These are phyloP conservation scores for Pyricularia grisea DNA, from an alignment of 2,329 filamentous ascomycete species.

Conservation along the genomic window DNA sequence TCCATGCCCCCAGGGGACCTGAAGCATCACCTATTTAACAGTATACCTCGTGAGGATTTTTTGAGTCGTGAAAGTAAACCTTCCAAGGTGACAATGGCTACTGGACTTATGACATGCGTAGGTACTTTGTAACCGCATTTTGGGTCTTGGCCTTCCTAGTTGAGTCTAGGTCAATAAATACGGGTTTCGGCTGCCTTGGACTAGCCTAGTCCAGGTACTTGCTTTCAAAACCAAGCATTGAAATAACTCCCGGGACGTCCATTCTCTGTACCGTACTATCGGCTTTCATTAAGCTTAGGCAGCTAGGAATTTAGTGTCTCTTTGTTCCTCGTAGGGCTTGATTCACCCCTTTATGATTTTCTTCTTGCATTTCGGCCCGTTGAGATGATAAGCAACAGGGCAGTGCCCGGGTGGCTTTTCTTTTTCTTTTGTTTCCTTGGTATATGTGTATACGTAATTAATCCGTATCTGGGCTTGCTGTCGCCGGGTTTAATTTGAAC, in stretches of 20 bases:
- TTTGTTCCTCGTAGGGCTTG: neutral
- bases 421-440: no score
- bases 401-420: neutral
- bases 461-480: no score
- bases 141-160: neutral
- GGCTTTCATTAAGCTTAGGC: neutral
- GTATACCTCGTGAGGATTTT: neutral
- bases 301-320: no score
- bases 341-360: neutral
- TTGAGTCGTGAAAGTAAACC: neutral
- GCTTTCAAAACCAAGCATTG: no score
- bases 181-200: neutral
- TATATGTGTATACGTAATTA: no score
- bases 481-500: no score
- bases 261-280: neutral
- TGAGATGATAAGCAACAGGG: neutral
- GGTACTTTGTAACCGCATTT: no score
- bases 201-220: no score
- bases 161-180: neutral
- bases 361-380: neutral
- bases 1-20: neutral
- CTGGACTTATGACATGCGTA: no score
- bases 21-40: no score
- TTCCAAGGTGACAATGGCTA: no score
- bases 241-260: no score